These are phyloP conservation scores for Diophrys sp. DNA, from an alignment of 73 alveolate genomes.

Conservation along the genomic window DNA sequence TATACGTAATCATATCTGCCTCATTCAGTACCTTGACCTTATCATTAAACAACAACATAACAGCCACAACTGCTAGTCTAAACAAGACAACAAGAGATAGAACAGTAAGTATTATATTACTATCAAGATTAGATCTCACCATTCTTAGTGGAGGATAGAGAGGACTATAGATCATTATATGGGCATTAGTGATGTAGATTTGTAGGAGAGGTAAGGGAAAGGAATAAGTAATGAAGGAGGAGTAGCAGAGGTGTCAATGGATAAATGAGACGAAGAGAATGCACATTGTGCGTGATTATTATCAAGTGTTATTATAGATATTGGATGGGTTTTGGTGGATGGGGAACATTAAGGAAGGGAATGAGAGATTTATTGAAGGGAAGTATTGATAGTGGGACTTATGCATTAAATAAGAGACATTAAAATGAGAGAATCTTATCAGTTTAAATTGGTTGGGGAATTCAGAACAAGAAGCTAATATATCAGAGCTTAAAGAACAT, in stretches of 20 bases:
- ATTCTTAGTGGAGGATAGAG: background rate
- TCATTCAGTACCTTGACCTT: too few species aligned
- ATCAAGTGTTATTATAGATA: conserved; percentile 67
- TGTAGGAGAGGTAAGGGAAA: conserved; percentile 55
- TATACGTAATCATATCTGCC: too few species aligned
- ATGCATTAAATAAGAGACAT: conserved; percentile 57
- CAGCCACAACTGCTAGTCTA: too few species aligned
- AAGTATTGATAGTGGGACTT: conserved; percentile 60
- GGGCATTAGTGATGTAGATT: conserved; percentile 76
- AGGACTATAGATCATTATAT: conserved; percentile 47
- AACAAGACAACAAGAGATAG: too few species aligned
- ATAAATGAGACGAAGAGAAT: conserved; percentile 77
- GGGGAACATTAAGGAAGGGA: conserved; percentile 59
- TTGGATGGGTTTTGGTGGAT: conserved; percentile 69
- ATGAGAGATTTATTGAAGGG: background rate
- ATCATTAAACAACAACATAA: too few species aligned
- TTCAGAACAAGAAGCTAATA: conserved; percentile 32
- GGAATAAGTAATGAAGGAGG: conserved; percentile 11
- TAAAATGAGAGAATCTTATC: conserved; percentile 2
- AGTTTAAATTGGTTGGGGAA: conserved; percentile 42
- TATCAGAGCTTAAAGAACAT: conserved; percentile 8
- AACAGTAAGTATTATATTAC: too few species aligned
- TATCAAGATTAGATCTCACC: background rate
- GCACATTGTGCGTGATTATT: conserved; percentile 64
- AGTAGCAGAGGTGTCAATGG: conserved; percentile 57